Evolutionary conservation across 306 rosid genomes (phyloP).

Genomic region (Trichosanthes cucumerina): DNA sequence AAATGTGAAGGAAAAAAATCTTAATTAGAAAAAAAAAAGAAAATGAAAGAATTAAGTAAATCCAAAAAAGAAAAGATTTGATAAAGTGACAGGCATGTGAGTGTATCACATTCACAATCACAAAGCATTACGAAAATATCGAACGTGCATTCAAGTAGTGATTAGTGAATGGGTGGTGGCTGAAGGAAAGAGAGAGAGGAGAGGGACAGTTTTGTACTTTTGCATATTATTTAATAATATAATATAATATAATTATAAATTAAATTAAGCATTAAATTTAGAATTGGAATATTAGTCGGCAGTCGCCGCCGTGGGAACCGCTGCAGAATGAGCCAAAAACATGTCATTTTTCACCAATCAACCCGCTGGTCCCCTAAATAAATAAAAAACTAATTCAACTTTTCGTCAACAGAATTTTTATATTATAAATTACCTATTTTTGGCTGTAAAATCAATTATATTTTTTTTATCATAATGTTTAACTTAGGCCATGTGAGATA

Average conservation of each 20-base stretch:
- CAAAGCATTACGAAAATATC: background rate
- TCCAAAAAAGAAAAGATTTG: background rate
- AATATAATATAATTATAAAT: background rate
- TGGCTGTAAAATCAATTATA: background rate
- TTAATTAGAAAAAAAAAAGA: background rate
- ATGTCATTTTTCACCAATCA: background rate
- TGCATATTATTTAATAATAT: background rate
- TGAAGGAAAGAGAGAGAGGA: background rate
- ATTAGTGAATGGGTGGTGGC: background rate
- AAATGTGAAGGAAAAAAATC: too few relatives aligned
- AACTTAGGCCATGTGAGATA: background rate
- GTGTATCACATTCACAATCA: background rate
- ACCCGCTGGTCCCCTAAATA: background rate
- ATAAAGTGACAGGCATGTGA: background rate
- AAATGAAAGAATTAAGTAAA: background rate
- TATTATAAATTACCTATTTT: background rate
- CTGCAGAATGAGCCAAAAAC: background rate
- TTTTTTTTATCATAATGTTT: background rate
- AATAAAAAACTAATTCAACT: background rate
- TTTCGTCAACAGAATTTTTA: background rate
- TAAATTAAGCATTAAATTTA: background rate
- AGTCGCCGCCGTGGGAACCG: constrained; percentile 7
- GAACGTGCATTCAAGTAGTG: constrained; percentile 4
- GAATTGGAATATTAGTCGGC: constrained; percentile 14
- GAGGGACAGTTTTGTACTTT: constrained; percentile 2